Conservation (phyloP, 768 basidiomycete genomes). For the Polyporus arcularius region DNA sequence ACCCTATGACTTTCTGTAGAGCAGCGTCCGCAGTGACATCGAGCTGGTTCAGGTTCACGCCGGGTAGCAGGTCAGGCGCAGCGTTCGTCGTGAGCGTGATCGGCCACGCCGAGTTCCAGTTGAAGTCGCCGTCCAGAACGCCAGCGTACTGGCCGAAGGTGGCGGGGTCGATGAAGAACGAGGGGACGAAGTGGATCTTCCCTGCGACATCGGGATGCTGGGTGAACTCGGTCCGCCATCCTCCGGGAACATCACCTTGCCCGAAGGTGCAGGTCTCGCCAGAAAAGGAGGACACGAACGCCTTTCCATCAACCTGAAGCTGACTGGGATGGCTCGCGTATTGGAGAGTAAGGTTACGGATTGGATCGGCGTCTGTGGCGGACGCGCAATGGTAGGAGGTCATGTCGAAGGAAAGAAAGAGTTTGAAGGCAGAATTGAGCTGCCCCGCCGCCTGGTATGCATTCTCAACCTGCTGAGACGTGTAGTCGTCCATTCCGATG, state of each 20-base stretch:
- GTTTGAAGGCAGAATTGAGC: conserved; percentile 43
- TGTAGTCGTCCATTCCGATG: conserved; percentile 56
- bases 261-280: conserved; percentile 66
- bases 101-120: conserved; percentile 64
- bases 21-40: conserved; percentile 11
- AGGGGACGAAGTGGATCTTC: conserved; percentile 57
- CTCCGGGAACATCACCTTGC: conserved; percentile 42
- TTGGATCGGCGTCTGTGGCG: conserved; percentile 39
- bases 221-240: conserved; percentile 44
- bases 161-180: conserved; percentile 59
- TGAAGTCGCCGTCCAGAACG: conserved; percentile 61
- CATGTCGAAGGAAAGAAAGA: conserved; percentile 84
- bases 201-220: conserved; percentile 32
- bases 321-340: conserved; percentile 56
- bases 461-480: conserved; percentile 45
- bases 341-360: conserved; percentile 46
- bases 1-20: conserved; percentile 27
- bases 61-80: conserved; percentile 38
- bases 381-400: conserved; percentile 47
- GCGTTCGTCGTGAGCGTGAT: conserved; percentile 38
- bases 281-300: conserved; percentile 61
- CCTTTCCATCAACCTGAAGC: conserved; percentile 52
- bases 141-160: conserved; percentile 40
- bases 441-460: conserved; percentile 47
- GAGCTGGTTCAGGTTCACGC: conserved; percentile 21